A percentile compares a stretch with the other conserved stretches of the same genome.
phyloP scores from a whole-genome alignment of 768 basidiomycete species.

The Calvatia gigantea region DNA sequence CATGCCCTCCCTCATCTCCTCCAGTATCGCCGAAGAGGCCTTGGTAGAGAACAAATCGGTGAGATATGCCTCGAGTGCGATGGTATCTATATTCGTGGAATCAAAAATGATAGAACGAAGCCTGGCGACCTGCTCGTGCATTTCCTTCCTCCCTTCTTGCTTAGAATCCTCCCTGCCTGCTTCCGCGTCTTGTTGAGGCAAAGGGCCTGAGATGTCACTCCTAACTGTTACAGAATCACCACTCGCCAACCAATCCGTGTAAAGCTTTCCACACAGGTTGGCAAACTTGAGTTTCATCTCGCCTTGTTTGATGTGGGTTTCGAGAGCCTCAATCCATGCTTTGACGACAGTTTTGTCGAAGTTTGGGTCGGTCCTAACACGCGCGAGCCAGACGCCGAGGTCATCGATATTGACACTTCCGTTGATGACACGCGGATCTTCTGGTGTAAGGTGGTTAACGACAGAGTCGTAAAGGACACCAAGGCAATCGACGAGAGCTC shows the following conservation, averaged over 20 bases:
- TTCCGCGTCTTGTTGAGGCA: conserved; percentile 11
- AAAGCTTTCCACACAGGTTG: conserved; percentile 37
- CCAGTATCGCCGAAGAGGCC: conserved; percentile 26
- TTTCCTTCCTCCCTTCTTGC: conserved; percentile 37
- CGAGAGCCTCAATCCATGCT: conserved; percentile 35
- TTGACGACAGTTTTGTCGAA: conserved; percentile 32
- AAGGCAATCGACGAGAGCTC: not conserved
- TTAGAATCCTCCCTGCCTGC: conserved; percentile 14
- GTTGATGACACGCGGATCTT: conserved; percentile 12
- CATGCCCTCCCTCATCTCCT: conserved; percentile 26
- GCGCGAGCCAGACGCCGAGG: conserved; percentile 34
- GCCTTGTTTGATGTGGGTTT: conserved; percentile 36
- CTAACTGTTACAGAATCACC: conserved; percentile 33
- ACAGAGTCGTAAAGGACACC: not conserved
- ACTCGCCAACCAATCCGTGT: conserved; percentile 42
- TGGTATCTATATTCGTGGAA: conserved; percentile 28
- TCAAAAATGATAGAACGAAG: conserved; percentile 39
- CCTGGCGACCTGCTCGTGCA: conserved; percentile 38
- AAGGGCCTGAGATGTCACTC: conserved; percentile 14
- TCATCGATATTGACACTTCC: conserved; percentile 26
- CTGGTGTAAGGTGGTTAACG: conserved; percentile 2
- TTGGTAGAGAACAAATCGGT: conserved; percentile 31
- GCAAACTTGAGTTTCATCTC: conserved; percentile 36
- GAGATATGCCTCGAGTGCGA: conserved; percentile 32
- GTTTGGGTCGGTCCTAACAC: conserved; percentile 37